These are phyloP conservation scores for Glycine soja DNA, from an alignment of 306 rosid species.

Conservation along the genomic window DNA sequence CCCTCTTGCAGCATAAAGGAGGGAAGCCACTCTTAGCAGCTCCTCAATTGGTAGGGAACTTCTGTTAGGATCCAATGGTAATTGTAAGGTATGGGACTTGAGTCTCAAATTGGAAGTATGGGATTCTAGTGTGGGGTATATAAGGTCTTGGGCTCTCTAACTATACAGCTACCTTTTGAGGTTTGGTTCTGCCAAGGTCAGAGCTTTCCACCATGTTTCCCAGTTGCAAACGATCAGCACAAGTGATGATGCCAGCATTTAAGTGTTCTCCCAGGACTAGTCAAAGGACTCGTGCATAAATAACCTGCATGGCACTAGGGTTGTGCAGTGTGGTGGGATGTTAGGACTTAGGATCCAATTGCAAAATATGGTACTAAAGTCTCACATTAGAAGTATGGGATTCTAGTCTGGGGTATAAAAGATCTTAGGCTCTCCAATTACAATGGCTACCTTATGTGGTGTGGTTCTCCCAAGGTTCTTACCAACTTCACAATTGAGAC, in stretches of 20 bases:
- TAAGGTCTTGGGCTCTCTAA: no score
- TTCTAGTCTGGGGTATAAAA: background rate
- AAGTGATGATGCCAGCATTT: background rate
- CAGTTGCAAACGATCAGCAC: background rate
- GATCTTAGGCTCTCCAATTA: background rate
- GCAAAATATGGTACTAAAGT: background rate
- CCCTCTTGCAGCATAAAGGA: background rate
- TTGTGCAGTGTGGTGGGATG: background rate
- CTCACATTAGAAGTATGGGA: background rate
- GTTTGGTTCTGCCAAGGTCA: background rate
- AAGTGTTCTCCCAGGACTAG: background rate
- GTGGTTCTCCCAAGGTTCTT: background rate
- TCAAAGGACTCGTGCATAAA: no score
- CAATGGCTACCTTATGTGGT: background rate
- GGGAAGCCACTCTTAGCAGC: background rate
- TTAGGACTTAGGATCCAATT: background rate
- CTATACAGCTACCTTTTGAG: background rate
- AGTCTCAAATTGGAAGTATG: background rate
- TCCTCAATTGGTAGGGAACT: background rate
- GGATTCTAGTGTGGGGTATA: background rate
- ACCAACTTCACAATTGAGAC: background rate
- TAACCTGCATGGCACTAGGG: background rate
- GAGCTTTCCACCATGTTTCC: no score
- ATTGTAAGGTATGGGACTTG: background rate
- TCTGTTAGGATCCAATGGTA: background rate